These are phyloP conservation scores for Suillus sp. DNA, from an alignment of 768 basidiomycete species.

Conservation along the genomic window DNA sequence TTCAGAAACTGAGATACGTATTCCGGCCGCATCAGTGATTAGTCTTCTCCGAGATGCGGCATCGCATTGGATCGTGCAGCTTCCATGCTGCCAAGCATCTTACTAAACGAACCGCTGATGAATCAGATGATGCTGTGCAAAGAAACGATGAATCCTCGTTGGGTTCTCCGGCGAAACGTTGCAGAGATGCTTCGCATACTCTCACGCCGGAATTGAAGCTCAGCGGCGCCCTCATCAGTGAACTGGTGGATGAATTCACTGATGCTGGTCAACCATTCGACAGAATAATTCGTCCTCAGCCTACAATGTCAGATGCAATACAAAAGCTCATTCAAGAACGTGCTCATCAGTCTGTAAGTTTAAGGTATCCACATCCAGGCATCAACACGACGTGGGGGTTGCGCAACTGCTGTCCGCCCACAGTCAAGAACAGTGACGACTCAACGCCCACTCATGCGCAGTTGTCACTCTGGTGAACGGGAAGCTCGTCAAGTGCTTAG, in stretches of 20 bases:
- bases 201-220: neutral
- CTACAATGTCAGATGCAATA: neutral
- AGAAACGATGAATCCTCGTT: conserved; percentile 8
- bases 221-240: conserved; percentile 4
- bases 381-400: neutral
- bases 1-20: neutral
- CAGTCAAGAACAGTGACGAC: neutral
- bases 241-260: too few relatives aligned
- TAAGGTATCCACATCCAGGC: neutral
- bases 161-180: neutral
- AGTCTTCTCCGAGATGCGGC: neutral
- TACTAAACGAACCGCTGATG: neutral
- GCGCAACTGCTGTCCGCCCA: neutral
- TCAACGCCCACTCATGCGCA: neutral
- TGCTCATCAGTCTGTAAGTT: neutral
- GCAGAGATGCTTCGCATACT: neutral
- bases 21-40: neutral
- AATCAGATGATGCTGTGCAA: neutral
- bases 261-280: neutral
- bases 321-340: neutral
- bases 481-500: neutral
- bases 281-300: neutral
- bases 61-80: neutral
- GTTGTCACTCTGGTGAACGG: conserved; percentile 1
- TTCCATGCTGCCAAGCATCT: conserved; percentile 3